These are phyloP conservation scores for Plasmodium falciparum DNA, from an alignment of 169 alveolate species.

Conservation along the genomic window DNA sequence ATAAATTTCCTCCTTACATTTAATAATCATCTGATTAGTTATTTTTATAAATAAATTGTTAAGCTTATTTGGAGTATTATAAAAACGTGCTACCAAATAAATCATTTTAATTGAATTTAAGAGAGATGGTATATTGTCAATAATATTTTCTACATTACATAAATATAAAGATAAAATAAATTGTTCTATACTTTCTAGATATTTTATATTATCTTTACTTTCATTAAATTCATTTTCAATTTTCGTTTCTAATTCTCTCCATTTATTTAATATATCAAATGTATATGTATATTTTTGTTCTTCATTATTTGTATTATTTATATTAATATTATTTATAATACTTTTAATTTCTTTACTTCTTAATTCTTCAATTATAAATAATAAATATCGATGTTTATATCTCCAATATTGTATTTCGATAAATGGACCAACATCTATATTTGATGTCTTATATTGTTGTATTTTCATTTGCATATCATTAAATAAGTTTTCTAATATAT, in stretches of 20 bases:
- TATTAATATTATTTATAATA: constrained; percentile 73
- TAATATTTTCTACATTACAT: constrained; percentile 95
- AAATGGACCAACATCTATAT: constrained; percentile 73
- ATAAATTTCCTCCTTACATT: constrained; percentile 93
- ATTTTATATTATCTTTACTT: constrained; percentile 97
- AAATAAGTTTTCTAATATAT: constrained; percentile 66
- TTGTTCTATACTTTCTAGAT: constrained; percentile 95
- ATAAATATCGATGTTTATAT: constrained; percentile 74
- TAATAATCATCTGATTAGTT: constrained; percentile 94
- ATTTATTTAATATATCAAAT: constrained; percentile 79
- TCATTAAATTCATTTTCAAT: constrained; percentile 96
- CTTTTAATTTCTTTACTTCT: constrained; percentile 74
- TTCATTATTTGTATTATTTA: constrained; percentile 57
- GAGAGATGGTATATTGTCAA: constrained; percentile 95
- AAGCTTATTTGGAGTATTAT: constrained; percentile 96
- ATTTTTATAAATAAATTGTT: constrained; percentile 96
- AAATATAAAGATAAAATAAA: constrained; percentile 96
- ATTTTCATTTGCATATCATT: constrained; percentile 71
- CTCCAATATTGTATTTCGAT: constrained; percentile 77
- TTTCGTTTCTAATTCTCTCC: constrained; percentile 94
- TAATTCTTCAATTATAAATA: constrained; percentile 75
- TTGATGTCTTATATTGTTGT: constrained; percentile 59
- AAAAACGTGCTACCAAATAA: constrained; percentile 97
- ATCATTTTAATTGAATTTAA: constrained; percentile 96
- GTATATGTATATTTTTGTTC: constrained; percentile 77